Evolutionary conservation across 1,139 yeast genomes (phyloP), one percentile per base, ranked within the genome.

Genomic region (Diutina siamensis): DNA sequence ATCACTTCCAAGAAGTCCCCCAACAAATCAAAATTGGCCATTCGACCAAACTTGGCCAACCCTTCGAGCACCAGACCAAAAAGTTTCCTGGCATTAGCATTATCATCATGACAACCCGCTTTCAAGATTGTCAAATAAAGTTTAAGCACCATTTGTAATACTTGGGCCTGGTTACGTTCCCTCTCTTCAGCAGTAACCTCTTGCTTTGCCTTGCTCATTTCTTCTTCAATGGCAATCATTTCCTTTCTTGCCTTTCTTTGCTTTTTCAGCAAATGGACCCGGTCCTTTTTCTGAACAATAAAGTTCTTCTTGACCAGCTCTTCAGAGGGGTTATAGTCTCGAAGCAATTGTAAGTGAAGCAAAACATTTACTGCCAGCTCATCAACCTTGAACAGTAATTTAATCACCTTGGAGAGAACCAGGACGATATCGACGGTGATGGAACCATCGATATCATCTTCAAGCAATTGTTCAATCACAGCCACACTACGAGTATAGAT

Each of bases 51-150:
- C 58, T 78, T 79, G 2, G 97, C 85, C 48, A 92, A 66, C 5
- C 97, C 97, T 67, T 92, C 97, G 46, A 92, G 69, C 0, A 92
- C 94, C 0, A 92, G 74, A 8, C 94, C 95, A 71, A 87, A 80
- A 47, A 92, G 68, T 17, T 53, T 53, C 20, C 56, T 54, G n/a
- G 76, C 74, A 44, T 77, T 75, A 25, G 78, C 74, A 42, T 78
- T 72, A 27, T 72, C 74, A 2, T 67, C 56, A 25, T 41, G 35
- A 12, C 21, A 12, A 3, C 72, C 72, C 7, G 68, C 68, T 58
- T 76, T 83, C 51, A 92, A 69, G 40, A 88, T 77, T 53, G 86
- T 89, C 55, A 92, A 68, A 58, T 92, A 92, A 31, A 87, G 64
- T 2, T 81, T 72, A 51, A 92, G 71, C 35, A 87, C 69, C 59